Base-by-base conservation (phyloP, 768 basidiomycete species). In the Daedalea quercina region DNA sequence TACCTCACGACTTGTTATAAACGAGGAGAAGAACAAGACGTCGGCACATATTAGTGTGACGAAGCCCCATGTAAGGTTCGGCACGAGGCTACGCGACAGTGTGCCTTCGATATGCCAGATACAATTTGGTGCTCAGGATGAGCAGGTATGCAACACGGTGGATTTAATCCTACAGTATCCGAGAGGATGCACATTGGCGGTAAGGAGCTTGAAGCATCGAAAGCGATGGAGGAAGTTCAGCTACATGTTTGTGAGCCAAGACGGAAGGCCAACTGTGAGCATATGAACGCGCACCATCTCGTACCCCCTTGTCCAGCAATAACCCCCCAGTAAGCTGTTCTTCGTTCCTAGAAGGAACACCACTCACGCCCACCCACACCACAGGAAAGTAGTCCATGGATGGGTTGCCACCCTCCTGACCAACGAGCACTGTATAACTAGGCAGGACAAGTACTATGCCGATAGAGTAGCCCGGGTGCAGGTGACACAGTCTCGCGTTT, bases 301-400 rank as follows among this genome's bases (percentile, higher is more conserved):
- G 63, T 89, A 90, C n/a, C 31, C 82, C 81, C 51, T 76, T 66
- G 13, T 85, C 85, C n/a, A 84, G 58, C 9, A 85, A 58, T 43
- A 71, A n/a, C n/a, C 63, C 6, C 81, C 81, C 9, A 85, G 62
- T 17, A 83, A 50, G 61, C 78, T 87, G 65, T 87, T 87, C 73
- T 90, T 90, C 44, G 79, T 76, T 9, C 79, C 81, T 28, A 88
- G 73, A 1, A 76, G 73, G 62, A 84, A 76, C 19, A 84, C 73
- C 50, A 85, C 81, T 76, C n/a, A 74, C 65, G 13, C 79, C 71
- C 4, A 87, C 67, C 70, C 70, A 82, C 1, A 78, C 84, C 3
- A 71, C 63, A 2, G 82, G 77, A 1, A 68, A 54, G 13, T 75
- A 68, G 55, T 79, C 72, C 7, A 67, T 68, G 63, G 85, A 81